These are phyloP conservation scores for Daedalea quercina DNA, from an alignment of 768 basidiomycete species.

Conservation along the genomic window DNA sequence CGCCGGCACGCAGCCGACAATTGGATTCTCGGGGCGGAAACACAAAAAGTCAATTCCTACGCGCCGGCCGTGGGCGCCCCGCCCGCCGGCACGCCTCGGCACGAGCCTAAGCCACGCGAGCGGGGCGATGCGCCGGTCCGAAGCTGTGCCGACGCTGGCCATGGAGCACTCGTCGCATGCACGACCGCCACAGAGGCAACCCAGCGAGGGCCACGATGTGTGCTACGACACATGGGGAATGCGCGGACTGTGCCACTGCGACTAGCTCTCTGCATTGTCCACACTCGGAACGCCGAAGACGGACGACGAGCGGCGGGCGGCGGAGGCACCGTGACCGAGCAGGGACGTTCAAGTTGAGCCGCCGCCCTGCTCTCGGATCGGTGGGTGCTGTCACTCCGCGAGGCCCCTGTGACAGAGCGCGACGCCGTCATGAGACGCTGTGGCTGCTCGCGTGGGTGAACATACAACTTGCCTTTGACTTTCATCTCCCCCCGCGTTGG, in stretches of 20 bases:
- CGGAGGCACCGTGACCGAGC: background rate
- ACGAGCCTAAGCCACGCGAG: background rate
- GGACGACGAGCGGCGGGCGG: background rate
- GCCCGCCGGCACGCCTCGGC: too few species aligned
- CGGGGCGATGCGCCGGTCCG: background rate
- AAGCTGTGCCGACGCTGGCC: background rate
- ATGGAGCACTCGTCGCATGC: background rate
- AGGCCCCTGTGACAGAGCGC: slow-evolving; percentile 2
- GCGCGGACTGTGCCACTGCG: background rate
- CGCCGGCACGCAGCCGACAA: slow-evolving; percentile 1
- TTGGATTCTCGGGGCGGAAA: background rate
- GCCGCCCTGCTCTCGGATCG: background rate
- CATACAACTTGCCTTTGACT: background rate
- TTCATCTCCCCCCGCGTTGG: background rate
- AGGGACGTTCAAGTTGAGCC: background rate
- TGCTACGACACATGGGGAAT: background rate
- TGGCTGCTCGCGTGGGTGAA: background rate
- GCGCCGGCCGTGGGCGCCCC: background rate
- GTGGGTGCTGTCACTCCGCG: background rate
- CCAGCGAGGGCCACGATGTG: background rate
- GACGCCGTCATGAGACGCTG: background rate
- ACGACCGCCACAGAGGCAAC: too few species aligned
- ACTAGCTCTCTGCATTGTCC: background rate
- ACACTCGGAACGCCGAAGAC: background rate
- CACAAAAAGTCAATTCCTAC: background rate